Conservation (phyloP, 305 asterid genomes). For the Fraxinus albicans region DNA sequence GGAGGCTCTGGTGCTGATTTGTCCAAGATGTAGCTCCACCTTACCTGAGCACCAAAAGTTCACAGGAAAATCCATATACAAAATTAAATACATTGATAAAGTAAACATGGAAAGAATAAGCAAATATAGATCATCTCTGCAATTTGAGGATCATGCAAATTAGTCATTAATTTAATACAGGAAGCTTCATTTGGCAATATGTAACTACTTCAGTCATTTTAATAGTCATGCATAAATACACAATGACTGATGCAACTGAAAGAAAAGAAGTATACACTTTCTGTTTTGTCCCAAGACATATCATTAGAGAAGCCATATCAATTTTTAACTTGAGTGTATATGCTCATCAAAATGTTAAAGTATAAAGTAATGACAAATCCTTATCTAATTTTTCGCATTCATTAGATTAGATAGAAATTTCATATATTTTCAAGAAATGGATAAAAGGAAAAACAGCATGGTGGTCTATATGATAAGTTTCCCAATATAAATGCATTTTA, state of each 20-base stretch:
- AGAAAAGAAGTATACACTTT: neutral
- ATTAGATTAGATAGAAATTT: neutral
- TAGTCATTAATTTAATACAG: neutral
- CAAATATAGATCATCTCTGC: neutral
- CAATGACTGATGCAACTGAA: neutral
- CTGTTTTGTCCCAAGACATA: neutral
- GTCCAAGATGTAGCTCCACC: slow-evolving; percentile 87
- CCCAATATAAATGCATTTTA: neutral
- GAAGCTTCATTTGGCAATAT: neutral
- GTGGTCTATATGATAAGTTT: neutral
- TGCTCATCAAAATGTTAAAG: neutral
- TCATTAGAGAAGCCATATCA: neutral
- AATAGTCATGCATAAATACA: neutral
- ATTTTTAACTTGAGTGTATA: neutral
- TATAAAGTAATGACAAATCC: neutral
- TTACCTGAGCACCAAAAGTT: slow-evolving; percentile 56
- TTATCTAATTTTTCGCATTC: neutral
- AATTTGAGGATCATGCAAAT: neutral
- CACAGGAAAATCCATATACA: slow-evolving; percentile 16
- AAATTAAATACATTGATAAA: slow-evolving; percentile 1
- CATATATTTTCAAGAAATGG: neutral
- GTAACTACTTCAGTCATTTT: slow-evolving; percentile 6
- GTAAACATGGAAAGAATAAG: neutral
- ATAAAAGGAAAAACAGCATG: neutral
- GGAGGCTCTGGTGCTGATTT: slow-evolving; percentile 82